These are phyloP conservation scores for Ophiocordyceps camponoti-leonardi DNA, from an alignment of 2,329 filamentous ascomycete species.

Conservation along the genomic window DNA sequence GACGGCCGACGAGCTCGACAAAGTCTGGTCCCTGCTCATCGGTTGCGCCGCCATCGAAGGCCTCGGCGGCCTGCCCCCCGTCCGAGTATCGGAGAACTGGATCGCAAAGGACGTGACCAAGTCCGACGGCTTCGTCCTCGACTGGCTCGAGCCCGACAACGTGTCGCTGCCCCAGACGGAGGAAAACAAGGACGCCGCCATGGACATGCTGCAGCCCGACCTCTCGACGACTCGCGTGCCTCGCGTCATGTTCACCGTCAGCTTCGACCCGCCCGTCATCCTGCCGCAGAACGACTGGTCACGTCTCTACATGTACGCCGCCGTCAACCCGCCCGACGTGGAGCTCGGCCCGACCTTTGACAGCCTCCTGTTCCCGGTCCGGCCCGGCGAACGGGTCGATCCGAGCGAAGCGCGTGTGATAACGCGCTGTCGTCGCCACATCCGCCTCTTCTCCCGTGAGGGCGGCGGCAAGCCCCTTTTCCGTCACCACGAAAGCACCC, in stretches of 20 bases:
- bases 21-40: constrained; percentile 50
- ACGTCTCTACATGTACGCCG: constrained; percentile 42
- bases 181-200: constrained; percentile 28
- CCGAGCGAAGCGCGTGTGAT: constrained; percentile 41
- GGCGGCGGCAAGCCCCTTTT: constrained; percentile 10
- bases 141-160: constrained; percentile 59
- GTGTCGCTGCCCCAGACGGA: constrained; percentile 35
- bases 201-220: constrained; percentile 33
- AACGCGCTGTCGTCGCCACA: constrained; percentile 22
- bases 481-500: constrained; percentile 35
- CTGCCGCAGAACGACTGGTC: constrained; percentile 48
- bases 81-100: constrained; percentile 60
- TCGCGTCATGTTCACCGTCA: constrained; percentile 57
- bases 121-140: constrained; percentile 30
- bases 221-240: constrained; percentile 37
- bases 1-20: constrained; percentile 22
- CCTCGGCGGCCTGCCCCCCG: constrained; percentile 32
- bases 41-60: constrained; percentile 38
- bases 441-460: constrained; percentile 22
- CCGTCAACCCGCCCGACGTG: constrained; percentile 21
- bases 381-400: constrained; percentile 29
- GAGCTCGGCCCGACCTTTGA: constrained; percentile 34
- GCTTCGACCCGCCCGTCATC: constrained; percentile 56
- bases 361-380: constrained; percentile 36
- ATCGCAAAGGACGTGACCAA: constrained; percentile 52